These are phyloP conservation scores for Cladosporium austrohemisphaericum DNA, from an alignment of 2,329 filamentous ascomycete genomes.

Conservation along the genomic window DNA sequence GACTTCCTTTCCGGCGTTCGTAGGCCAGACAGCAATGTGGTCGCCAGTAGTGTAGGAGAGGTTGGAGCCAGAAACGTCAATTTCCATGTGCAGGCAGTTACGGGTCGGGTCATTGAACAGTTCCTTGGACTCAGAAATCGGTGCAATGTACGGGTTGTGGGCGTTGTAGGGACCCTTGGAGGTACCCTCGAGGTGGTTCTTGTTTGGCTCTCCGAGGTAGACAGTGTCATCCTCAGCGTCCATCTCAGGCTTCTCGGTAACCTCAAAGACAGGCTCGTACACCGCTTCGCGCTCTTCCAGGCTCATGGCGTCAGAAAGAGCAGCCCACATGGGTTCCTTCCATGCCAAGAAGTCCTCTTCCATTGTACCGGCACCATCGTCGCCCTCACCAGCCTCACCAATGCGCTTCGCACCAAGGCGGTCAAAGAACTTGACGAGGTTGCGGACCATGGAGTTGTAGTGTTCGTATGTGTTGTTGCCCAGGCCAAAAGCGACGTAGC, in stretches of 20 bases:
- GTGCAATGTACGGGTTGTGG: slow-evolving; percentile 83
- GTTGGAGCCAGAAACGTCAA: slow-evolving; percentile 85
- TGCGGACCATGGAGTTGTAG: slow-evolving; percentile 98
- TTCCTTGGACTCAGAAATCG: slow-evolving; percentile 85
- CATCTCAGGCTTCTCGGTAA: slow-evolving; percentile 65
- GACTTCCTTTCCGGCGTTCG: slow-evolving; percentile 87
- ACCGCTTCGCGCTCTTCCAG: slow-evolving; percentile 93
- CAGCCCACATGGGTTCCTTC: slow-evolving; percentile 99
- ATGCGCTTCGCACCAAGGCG: slow-evolving; percentile 82
- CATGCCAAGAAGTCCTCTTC: slow-evolving; percentile 98
- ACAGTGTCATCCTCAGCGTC: slow-evolving; percentile 73
- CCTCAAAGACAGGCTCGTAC: slow-evolving; percentile 87
- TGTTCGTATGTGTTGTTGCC: slow-evolving; percentile 99
- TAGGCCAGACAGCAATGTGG: slow-evolving; percentile 96
- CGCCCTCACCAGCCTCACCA: slow-evolving; percentile 86
- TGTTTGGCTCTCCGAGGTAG: slow-evolving; percentile 81
- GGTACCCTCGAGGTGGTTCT: slow-evolving; percentile 79
- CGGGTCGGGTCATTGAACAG: slow-evolving; percentile 84
- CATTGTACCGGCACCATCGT: slow-evolving; percentile 98
- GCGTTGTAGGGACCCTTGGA: slow-evolving; percentile 89
- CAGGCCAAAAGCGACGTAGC: slow-evolving; percentile 91
- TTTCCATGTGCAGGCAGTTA: slow-evolving; percentile 95
- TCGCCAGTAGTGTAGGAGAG: slow-evolving; percentile 93
- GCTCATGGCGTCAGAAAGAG: slow-evolving; percentile 75
- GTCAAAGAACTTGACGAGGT: slow-evolving; percentile 74